Conservation (phyloP, 2,329 filamentous ascomycete genomes). For the Fusarium mangiferae region DNA sequence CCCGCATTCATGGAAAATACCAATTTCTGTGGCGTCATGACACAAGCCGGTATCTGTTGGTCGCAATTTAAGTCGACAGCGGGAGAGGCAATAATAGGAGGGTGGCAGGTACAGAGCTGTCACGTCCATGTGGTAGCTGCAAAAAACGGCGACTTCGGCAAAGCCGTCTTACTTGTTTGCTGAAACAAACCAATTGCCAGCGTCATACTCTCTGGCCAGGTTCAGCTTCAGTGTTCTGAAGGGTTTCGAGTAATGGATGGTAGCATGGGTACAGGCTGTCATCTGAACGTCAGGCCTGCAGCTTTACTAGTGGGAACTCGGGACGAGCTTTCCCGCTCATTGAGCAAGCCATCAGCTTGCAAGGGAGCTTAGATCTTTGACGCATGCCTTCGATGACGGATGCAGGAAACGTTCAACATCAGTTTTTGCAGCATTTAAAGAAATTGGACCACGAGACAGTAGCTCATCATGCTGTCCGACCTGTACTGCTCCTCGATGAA, state of each 20-base stretch:
- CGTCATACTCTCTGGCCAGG: not conserved
- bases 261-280: slow-evolving; percentile 10
- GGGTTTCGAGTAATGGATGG: slow-evolving; percentile 3
- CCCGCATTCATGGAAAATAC: slow-evolving; percentile 9
- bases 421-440: slow-evolving; percentile 6
- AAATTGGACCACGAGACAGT: slow-evolving; percentile 2
- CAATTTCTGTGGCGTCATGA: slow-evolving; percentile 35
- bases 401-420: slow-evolving; percentile 1
- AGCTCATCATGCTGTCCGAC: slow-evolving; percentile 1
- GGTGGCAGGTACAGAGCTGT: slow-evolving; percentile 12
- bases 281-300: slow-evolving; percentile 17
- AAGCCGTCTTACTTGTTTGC: slow-evolving; percentile 5
- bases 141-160: slow-evolving; percentile 14
- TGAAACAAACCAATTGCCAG: slow-evolving; percentile 4
- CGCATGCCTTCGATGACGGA: slow-evolving; percentile 11
- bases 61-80: slow-evolving; percentile 14
- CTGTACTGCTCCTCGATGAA: slow-evolving; percentile 22
- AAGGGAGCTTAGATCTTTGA: slow-evolving; percentile 24
- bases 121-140: slow-evolving; percentile 29
- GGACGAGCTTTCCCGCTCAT: slow-evolving; percentile 6
- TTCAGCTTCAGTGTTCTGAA: not conserved
- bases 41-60: slow-evolving; percentile 32
- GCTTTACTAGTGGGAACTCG: slow-evolving; percentile 16
- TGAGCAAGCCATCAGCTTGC: slow-evolving; percentile 11
- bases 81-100: slow-evolving; percentile 17